Conservation (phyloP, 306 rosid species). For the Luffa acutangula region DNA sequence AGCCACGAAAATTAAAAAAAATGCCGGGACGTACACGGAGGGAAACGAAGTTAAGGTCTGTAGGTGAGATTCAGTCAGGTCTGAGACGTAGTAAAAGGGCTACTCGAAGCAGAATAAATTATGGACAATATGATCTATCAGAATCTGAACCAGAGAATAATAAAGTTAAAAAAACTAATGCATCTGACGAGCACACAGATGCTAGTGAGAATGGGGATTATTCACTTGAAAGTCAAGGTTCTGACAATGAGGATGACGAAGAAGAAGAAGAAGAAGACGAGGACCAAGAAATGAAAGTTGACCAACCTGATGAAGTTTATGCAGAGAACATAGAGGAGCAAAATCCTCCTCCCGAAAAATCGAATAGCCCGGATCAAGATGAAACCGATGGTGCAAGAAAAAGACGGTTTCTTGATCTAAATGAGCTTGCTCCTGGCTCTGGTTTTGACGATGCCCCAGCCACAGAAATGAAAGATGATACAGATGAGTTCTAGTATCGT, state of each 20-base stretch:
- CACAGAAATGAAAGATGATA: slow-evolving; percentile 58
- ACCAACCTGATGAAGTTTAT: slow-evolving; percentile 32
- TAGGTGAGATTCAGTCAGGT: slow-evolving; percentile 71
- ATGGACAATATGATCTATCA: slow-evolving; percentile 66
- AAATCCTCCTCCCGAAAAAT: slow-evolving; percentile 56
- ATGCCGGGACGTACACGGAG: slow-evolving; percentile 70
- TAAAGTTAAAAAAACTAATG: slow-evolving; percentile 48
- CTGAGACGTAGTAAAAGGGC: slow-evolving; percentile 97
- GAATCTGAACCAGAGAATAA: slow-evolving; percentile 76
- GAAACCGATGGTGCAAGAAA: slow-evolving; percentile 57
- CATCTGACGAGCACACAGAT: slow-evolving; percentile 44
- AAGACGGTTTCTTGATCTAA: slow-evolving; percentile 85
- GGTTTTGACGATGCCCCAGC: slow-evolving; percentile 80
- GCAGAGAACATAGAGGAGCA: slow-evolving; percentile 40
- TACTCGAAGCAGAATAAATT: slow-evolving; percentile 66
- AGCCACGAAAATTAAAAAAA: slow-evolving; percentile 52
- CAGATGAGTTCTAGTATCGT: slow-evolving; percentile 44
- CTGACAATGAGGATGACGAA: slow-evolving; percentile 37
- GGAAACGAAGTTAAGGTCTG: slow-evolving; percentile 78
- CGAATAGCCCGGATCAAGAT: slow-evolving; percentile 53
- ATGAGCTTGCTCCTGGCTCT: slow-evolving; percentile 90
- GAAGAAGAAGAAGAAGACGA: slow-evolving; percentile 25
- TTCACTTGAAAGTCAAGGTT: slow-evolving; percentile 61
- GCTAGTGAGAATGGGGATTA: slow-evolving; percentile 73
- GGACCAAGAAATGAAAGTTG: slow-evolving; percentile 53